Evolutionary conservation across 2,329 filamentous ascomycete species (phyloP).

Genomic region (Aureobasidium namibiae): DNA sequence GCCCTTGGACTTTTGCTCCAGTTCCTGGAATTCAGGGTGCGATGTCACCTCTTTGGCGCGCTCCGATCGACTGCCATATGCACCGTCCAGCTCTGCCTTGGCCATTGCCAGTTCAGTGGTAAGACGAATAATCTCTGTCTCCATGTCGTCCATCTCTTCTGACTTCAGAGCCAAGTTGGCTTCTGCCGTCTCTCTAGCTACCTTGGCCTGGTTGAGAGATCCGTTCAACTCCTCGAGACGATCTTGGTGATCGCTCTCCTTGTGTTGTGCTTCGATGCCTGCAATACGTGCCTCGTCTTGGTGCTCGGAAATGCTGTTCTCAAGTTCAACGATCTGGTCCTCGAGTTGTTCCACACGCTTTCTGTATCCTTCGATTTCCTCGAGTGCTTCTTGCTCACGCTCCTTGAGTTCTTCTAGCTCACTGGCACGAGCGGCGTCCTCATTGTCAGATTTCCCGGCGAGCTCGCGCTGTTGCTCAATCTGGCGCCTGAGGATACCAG

Average conservation of each 20-base stretch:
- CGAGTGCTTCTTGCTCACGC: slow-evolving; percentile 21
- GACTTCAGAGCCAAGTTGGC: slow-evolving; percentile 19
- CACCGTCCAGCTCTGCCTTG: slow-evolving; percentile 83
- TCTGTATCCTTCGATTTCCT: slow-evolving; percentile 24
- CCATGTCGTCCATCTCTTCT: slow-evolving; percentile 36
- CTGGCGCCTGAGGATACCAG: slow-evolving; percentile 78
- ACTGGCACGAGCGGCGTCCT: slow-evolving; percentile 32
- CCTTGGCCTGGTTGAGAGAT: slow-evolving; percentile 15
- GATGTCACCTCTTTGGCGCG: slow-evolving; percentile 58
- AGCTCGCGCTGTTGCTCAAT: slow-evolving; percentile 93
- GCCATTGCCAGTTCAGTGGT: slow-evolving; percentile 83
- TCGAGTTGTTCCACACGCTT: slow-evolving; percentile 24
- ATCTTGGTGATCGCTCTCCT: slow-evolving; percentile 24
- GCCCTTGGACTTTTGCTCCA: slow-evolving; percentile 2
- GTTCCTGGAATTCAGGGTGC: slow-evolving; percentile 45
- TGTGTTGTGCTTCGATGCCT: slow-evolving; percentile 30
- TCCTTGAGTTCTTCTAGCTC: slow-evolving; percentile 18
- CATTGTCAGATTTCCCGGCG: slow-evolving; percentile 72
- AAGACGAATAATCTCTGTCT: slow-evolving; percentile 56
- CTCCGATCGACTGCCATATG: slow-evolving; percentile 71
- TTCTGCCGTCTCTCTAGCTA: slow-evolving; percentile 20
- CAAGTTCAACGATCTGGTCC: slow-evolving; percentile 25
- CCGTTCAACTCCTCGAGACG: slow-evolving; percentile 13
- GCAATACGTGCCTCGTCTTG: slow-evolving; percentile 28
- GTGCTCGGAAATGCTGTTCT: slow-evolving; percentile 19